These are phyloP conservation scores for Neoconidiobolus thromboides DNA, from an alignment of 371 early-diverging fungal genomes.

Conservation along the genomic window DNA sequence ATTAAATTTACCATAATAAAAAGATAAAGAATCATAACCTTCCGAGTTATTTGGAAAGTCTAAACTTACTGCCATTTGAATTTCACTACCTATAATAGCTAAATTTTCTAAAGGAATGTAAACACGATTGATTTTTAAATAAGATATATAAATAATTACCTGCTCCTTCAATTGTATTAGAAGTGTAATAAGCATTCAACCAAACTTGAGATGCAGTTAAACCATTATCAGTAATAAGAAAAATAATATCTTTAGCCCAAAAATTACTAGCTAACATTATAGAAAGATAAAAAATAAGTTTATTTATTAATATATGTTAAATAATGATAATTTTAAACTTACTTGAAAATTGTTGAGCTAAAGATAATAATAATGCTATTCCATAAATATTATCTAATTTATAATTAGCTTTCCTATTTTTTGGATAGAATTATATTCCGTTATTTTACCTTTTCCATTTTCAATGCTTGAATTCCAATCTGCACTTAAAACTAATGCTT, in stretches of 20 bases:
- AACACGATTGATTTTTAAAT: neutral
- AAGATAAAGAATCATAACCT: slow-evolving; percentile 47
- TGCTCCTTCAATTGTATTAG: neutral
- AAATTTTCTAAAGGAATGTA: slow-evolving; percentile 3
- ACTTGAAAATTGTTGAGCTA: slow-evolving; percentile 59
- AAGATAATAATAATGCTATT: slow-evolving; percentile 43
- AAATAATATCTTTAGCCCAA: slow-evolving; percentile 85
- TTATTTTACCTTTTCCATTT: neutral
- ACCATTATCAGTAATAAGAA: slow-evolving; percentile 61
- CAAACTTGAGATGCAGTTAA: slow-evolving; percentile 61
- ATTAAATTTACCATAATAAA: slow-evolving; percentile 43
- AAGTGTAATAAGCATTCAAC: slow-evolving; percentile 77
- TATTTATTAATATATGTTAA: neutral
- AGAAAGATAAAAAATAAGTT: no score
- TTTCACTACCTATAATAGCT: slow-evolving; percentile 28
- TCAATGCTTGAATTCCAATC: slow-evolving; percentile 7
- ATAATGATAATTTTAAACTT: slow-evolving; percentile 9
- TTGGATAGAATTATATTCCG: neutral
- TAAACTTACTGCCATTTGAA: slow-evolving; percentile 72
- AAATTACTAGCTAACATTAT: slow-evolving; percentile 28
- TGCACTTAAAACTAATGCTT: slow-evolving; percentile 49
- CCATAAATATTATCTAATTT: slow-evolving; percentile 51
- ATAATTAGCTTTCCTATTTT: neutral
- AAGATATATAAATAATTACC: neutral
- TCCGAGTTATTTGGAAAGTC: slow-evolving; percentile 56